Evolutionary conservation across 2,329 filamentous ascomycete genomes (phyloP).

Genomic region (Arthrobotrys sinensis): DNA sequence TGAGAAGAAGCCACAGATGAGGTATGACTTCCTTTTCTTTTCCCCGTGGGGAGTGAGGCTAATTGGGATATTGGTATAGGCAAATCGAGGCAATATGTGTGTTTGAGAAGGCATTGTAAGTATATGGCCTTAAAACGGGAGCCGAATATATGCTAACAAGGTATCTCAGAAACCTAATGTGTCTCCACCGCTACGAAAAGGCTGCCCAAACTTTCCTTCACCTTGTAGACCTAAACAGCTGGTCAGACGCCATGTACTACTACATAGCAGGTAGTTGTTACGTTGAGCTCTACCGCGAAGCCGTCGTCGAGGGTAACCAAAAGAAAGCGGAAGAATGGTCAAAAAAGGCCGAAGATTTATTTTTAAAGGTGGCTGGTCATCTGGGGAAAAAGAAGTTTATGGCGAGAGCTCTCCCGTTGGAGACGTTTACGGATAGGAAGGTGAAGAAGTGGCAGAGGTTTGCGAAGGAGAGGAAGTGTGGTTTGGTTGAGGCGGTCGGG

Average conservation of each 20-base stretch:
- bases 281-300: conserved; percentile 83
- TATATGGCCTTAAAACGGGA: not conserved
- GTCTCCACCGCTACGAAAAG: conserved; percentile 80
- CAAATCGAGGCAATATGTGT: conserved; percentile 87
- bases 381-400: conserved; percentile 91
- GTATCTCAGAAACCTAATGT: conserved; percentile 75
- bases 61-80: conserved; percentile 55
- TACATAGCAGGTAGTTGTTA: conserved; percentile 86
- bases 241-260: conserved; percentile 91
- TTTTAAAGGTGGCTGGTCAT: conserved; percentile 80
- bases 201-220: conserved; percentile 82
- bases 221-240: conserved; percentile 86
- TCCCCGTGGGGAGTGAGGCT: not conserved
- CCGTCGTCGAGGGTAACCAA: conserved; percentile 74
- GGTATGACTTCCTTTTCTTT: conserved; percentile 66
- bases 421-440: conserved; percentile 86
- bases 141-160: conserved; percentile 18
- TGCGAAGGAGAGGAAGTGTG: conserved; percentile 76
- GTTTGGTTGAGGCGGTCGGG: conserved; percentile 84
- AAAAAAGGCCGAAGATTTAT: conserved; percentile 75
- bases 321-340: conserved; percentile 67
- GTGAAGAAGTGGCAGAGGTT: conserved; percentile 88
- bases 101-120: conserved; percentile 82
- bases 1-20: conserved; percentile 79
- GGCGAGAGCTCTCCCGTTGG: conserved; percentile 89